Evolutionary conservation across 306 rosid species (phyloP).

Genomic region (Rosa chinensis): DNA sequence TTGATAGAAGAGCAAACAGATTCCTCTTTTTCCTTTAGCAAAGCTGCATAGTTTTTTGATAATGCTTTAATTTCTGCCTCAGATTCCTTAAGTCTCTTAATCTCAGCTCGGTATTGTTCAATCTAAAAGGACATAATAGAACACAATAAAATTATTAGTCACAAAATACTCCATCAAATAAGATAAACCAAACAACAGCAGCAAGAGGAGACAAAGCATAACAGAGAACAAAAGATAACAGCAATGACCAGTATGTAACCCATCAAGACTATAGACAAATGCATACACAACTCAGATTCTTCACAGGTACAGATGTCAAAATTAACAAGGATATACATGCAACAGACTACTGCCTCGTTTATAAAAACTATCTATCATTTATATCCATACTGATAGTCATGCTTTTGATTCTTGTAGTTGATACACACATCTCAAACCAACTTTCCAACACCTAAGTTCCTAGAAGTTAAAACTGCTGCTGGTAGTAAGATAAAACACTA

Average conservation of each 20-base stretch:
- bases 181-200: not conserved
- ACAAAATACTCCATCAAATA: constrained; percentile 10
- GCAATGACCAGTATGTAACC: not conserved
- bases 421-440: not conserved
- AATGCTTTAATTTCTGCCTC: too few relatives aligned
- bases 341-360: not conserved
- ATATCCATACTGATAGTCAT: not conserved
- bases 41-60: too few relatives aligned
- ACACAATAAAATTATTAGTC: constrained; percentile 16
- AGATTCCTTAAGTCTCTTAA: too few relatives aligned
- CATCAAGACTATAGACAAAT: constrained; percentile 1
- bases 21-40: too few relatives aligned
- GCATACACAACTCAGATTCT: not conserved
- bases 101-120: constrained; percentile 59
- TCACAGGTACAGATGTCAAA: not conserved
- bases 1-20: too few relatives aligned
- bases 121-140: constrained; percentile 47
- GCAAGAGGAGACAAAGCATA: not conserved
- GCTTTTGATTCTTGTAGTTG: not conserved
- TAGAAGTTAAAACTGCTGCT: not conserved
- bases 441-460: not conserved
- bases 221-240: not conserved
- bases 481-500: not conserved
- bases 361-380: not conserved
- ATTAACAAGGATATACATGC: not conserved